Percentiles rank a stretch among this genome's conserved stretches.
These are phyloP conservation scores for Phytophthora cryptogea DNA, from an alignment of 352 stramenopile species.

Conservation along the genomic window DNA sequence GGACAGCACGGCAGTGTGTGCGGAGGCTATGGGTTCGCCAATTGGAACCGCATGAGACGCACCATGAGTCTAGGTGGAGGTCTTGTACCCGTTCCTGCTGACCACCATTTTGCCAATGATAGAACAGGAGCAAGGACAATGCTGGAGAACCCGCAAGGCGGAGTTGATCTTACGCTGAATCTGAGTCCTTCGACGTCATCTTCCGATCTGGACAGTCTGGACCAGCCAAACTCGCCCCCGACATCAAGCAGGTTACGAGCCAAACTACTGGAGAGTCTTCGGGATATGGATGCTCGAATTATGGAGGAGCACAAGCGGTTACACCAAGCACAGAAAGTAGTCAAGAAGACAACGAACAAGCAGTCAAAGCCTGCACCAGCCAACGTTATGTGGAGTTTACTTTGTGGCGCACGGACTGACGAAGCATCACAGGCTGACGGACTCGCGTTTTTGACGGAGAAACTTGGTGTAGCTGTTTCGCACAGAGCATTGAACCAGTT, in stretches of 20 bases:
- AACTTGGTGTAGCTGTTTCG: constrained; percentile 57
- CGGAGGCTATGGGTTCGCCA: constrained; percentile 39
- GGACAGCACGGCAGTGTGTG: background rate
- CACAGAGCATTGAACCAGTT: constrained; percentile 81
- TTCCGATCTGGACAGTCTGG: constrained; percentile 36
- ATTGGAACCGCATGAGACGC: constrained; percentile 53
- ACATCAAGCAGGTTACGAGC: constrained; percentile 55
- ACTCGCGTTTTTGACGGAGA: constrained; percentile 56
- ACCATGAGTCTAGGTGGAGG: constrained; percentile 34
- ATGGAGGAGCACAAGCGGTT: constrained; percentile 47
- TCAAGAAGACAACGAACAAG: constrained; percentile 34
- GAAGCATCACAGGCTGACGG: constrained; percentile 51
- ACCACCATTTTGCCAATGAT: constrained; percentile 22
- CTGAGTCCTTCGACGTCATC: constrained; percentile 33
- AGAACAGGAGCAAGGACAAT: constrained; percentile 1
- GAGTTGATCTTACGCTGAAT: constrained; percentile 23
- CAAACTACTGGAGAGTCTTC: constrained; percentile 64
- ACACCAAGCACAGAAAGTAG: constrained; percentile 32
- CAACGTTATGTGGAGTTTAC: constrained; percentile 64
- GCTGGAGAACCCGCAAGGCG: constrained; percentile 48
- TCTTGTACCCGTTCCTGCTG: constrained; percentile 46
- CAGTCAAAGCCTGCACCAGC: constrained; percentile 20
- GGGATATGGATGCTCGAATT: constrained; percentile 63
- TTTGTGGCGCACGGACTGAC: constrained; percentile 55
- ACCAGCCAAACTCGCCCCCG: constrained; percentile 21